Base-by-base conservation (phyloP, 257 asterid species). In the Henckelia pumila region DNA sequence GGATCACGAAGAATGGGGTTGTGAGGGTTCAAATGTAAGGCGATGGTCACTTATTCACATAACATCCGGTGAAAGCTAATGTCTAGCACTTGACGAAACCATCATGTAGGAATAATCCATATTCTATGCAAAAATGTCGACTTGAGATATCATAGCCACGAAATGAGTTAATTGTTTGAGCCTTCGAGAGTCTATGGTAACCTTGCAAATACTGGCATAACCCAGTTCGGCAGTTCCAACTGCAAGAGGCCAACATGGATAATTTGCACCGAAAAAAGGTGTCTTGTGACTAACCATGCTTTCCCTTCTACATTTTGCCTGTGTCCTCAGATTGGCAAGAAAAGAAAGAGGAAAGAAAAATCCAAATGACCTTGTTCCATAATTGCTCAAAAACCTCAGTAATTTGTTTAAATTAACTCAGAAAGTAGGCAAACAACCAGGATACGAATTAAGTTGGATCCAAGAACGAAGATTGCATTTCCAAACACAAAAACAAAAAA, bases 341-440 rank as follows among this genome's bases (percentile, higher is more conserved):
- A 53, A 32, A 26, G 35, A 53, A 21, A 29, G 67, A 70, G 56
- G 25, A 69, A 25, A 37, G 56, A 24, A 30, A 64, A 19, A 33
- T 28, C 23, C 52, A 52, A 19, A 25, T 17, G 10, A 64, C 49
- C 59, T 44, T 50, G 50, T 40, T 1, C 50, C 17, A 40, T 35
- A 10, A 13, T 11, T 40, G n/a, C n/a, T 3, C 50, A 11, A 40
- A 47, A 47, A 6, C 53, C 53, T 47, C 20, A 14, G 52, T 5
- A 47, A 47, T 47, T 14, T 5, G 3, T 33, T 53, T 25, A 59
- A 13, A 30, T 33, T 13, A 19, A 35, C 58, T 61, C 62, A n/a
- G 26, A 44, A 44, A 47, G 22, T 33, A 70, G 37, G 61, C 20
- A 67, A 37, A 40, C 19, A 37, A 66, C 68, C 63, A 73, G 62